Conservation (phyloP, 306 rosid species). For the Malus domestica region ASM211411v1 NC_041798.1:36098001-36098500, state of each 20-base stretch:
- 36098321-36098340: slow-evolving; percentile 32
- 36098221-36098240: slow-evolving; percentile 46
- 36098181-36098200: slow-evolving; percentile 25
- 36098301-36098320: slow-evolving; percentile 36
- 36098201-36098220: slow-evolving; percentile 46
- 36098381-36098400: slow-evolving; percentile 79
- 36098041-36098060: neutral
- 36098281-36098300: slow-evolving; percentile 48
- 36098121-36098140: slow-evolving; percentile 71
- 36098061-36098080: slow-evolving; percentile 9
- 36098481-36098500: slow-evolving; percentile 98
- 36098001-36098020: slow-evolving; percentile 32
- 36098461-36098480: slow-evolving; percentile 78
- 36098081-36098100: slow-evolving; percentile 63
- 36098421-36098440: slow-evolving; percentile 82
- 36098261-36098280: slow-evolving; percentile 32
- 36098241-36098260: slow-evolving; percentile 56
- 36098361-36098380: slow-evolving; percentile 60
- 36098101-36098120: slow-evolving; percentile 34
- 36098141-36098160: slow-evolving; percentile 47
- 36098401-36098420: slow-evolving; percentile 98
- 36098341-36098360: slow-evolving; percentile 56
- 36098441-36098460: slow-evolving; percentile 88
- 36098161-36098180: slow-evolving; percentile 50
- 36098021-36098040: slow-evolving; percentile 39